These are phyloP conservation scores for Gardenia jasminoides DNA, from an alignment of 257 asterid genomes.

Conservation along the genomic window DNA sequence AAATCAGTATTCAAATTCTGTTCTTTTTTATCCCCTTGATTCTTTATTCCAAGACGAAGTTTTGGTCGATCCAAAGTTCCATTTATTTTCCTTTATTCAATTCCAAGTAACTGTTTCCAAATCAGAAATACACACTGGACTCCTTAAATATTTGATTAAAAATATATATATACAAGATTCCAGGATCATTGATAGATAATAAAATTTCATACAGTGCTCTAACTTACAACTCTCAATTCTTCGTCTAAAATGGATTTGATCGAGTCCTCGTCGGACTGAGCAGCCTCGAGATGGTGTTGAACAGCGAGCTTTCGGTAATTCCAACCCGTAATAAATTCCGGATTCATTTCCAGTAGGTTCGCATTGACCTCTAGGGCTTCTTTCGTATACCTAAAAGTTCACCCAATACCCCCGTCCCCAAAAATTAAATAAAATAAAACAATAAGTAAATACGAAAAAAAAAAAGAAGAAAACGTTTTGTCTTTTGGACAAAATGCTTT, in stretches of 20 bases:
- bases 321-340: conserved; percentile 92
- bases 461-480: not conserved
- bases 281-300: conserved; percentile 38
- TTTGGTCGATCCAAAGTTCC: not conserved
- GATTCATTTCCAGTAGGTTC: conserved; percentile 68
- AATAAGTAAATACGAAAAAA: not conserved
- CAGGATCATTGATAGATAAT: not conserved
- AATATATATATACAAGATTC: not conserved
- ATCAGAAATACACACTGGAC: not conserved
- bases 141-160: not conserved
- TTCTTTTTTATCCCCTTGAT: not conserved
- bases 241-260: conserved; percentile 55
- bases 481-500: not conserved
- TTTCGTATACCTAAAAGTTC: conserved; percentile 57
- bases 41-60: not conserved
- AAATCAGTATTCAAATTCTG: not conserved
- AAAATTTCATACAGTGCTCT: not conserved
- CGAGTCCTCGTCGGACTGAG: conserved; percentile 34
- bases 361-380: conserved; percentile 78
- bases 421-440: not conserved
- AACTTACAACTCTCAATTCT: conserved; percentile 77
- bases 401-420: not conserved
- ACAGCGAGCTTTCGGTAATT: conserved; percentile 85
- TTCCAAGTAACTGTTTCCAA: not conserved
- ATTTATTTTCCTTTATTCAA: not conserved